These are phyloP conservation scores for Closterium sp. DNA, from an alignment of 139 green algal genomes.

Conservation along the genomic window DNA sequence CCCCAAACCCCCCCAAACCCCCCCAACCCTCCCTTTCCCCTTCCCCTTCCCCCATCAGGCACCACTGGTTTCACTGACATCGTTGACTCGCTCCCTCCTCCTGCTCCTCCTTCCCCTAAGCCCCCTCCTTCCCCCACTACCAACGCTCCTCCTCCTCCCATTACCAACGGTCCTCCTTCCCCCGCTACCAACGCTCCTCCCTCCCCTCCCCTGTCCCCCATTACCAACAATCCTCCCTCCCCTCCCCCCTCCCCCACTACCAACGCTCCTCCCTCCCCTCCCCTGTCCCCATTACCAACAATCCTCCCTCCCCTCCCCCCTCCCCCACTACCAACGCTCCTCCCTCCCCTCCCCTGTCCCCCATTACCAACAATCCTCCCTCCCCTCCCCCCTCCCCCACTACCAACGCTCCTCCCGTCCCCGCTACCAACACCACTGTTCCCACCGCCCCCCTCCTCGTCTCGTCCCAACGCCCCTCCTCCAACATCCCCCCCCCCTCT, in stretches of 20 bases:
- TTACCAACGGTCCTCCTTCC: too few relatives aligned
- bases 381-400: not conserved
- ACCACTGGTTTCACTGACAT: not conserved
- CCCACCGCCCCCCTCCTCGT: not conserved
- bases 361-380: not conserved
- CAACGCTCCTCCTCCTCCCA: not conserved
- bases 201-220: not conserved
- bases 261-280: not conserved
- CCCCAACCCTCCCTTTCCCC: too few relatives aligned
- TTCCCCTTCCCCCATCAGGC: not conserved
- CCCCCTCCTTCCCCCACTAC: not conserved
- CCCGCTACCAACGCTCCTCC: not conserved
- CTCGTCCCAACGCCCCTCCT: too few relatives aligned
- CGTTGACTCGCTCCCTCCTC: not conserved
- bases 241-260: not conserved
- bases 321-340: not conserved
- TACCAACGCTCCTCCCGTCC: too few relatives aligned
- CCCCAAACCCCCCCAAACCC: too few relatives aligned
- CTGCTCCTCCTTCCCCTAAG: not conserved
- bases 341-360: too few relatives aligned
- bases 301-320: too few relatives aligned
- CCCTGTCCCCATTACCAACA: not conserved
- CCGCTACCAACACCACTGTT: too few relatives aligned
- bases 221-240: not conserved
- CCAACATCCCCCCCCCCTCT: not conserved